These are phyloP conservation scores for Yamadazyma diddensiae DNA, from an alignment of 1,139 yeast species.

Conservation along the genomic window DNA sequence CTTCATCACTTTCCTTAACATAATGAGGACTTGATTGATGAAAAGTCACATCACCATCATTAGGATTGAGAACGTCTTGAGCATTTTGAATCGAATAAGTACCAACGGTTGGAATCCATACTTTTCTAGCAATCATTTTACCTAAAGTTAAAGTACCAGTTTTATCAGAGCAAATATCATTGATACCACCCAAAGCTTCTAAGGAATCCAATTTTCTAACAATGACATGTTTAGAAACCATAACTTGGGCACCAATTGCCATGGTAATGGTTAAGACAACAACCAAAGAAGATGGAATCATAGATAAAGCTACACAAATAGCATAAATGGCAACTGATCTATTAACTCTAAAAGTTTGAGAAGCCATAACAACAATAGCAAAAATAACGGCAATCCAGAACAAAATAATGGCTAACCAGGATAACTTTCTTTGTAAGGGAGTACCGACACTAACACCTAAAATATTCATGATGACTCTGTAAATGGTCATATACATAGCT, in stretches of 20 bases:
- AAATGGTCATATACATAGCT: conserved; percentile 33
- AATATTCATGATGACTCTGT: conserved; percentile 55
- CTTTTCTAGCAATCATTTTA: conserved; percentile 68
- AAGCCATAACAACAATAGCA: conserved; percentile 79
- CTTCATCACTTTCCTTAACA: conserved; percentile 37
- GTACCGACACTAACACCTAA: conserved; percentile 78
- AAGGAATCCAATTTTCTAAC: conserved; percentile 76
- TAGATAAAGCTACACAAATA: conserved; percentile 75
- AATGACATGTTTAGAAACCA: conserved; percentile 70
- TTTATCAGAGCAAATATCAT: conserved; percentile 80
- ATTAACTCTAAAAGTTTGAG: conserved; percentile 65
- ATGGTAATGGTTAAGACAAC: conserved; percentile 81
- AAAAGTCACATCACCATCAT: conserved; percentile 53
- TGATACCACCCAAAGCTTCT: conserved; percentile 77
- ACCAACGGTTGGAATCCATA: conserved; percentile 79
- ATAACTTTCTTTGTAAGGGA: conserved; percentile 57
- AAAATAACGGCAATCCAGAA: conserved; percentile 71
- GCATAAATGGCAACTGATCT: conserved; percentile 79
- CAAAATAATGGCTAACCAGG: conserved; percentile 67
- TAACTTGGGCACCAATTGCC: conserved; percentile 83
- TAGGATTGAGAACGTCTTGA: conserved; percentile 72
- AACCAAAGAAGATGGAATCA: conserved; percentile 80
- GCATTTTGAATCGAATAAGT: conserved; percentile 59
- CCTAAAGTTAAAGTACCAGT: conserved; percentile 84
- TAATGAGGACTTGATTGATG: conserved; percentile 40